Evolutionary conservation across 257 asterid species (phyloP), one percentile per base, ranked within the genome.

Genomic region (Solanum stenotomum): DNA sequence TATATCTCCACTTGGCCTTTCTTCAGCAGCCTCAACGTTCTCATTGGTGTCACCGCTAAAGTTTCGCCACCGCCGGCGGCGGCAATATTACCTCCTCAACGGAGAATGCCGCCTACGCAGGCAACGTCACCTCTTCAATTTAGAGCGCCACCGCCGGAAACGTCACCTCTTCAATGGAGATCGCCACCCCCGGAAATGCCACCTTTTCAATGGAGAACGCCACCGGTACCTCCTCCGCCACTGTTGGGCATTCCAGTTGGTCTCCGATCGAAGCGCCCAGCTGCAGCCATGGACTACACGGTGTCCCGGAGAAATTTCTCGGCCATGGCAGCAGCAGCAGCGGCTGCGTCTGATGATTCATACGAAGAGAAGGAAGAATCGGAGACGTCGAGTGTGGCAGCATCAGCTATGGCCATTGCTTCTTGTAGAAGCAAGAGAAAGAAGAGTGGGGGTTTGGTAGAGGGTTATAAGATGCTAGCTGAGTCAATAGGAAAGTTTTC

Each of bases 211-310:
- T 72, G 79, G 79, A 72, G 79, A 72, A 52, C 90, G 27, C 85
- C 86, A 29, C 89, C 88, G 46, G 37, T 81, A 29, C 86, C 87
- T 87, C 93, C 90, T 11, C 94, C 91, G 14, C 91, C 90, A 42
- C 89, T 95, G 2, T 93, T 94, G 81, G 90, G 96, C 68, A 94
- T 96, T 18, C 99, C 99, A 83, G 98, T 97, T 87, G 98, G 94
- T 2, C 96, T 93, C 16, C 90, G 99, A 91, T 93, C 99, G 35
- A 94, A 94, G 92, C 91, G 98, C 72, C 91, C 96, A 6, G 92
- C 90, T 10, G 89, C 93, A 3, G 84, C 92, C 9, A 90, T 90
- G 44, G 90, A 89, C 9, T 92, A 89, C 42, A 65, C 87, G 33
- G 89, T 90, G 29, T 90, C 94, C 5, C 93, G 91, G 91, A 90